Base-by-base conservation (phyloP, 495 filamentous ascomycete genomes). In the Darksidea phi region DNA sequence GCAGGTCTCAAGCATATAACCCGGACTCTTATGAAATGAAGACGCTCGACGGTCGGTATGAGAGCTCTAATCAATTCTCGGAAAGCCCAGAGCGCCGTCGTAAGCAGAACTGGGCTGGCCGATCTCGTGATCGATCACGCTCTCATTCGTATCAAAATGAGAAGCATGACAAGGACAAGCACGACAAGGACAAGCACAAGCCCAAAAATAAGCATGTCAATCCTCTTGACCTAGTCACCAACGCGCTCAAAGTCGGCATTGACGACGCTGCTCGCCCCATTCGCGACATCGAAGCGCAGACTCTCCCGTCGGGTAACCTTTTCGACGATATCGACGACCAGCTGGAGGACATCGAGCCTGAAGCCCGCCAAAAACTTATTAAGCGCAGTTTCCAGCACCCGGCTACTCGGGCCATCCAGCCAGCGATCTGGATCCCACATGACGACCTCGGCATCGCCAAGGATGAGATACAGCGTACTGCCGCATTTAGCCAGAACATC, bases 351-450 rank as follows among this genome's bases (percentile, higher is more conserved):
- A 79, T 98, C 47, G 94, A 89, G 21, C 90, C 92, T 0, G 89
- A 92, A 53, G 91, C 96, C 74, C 82, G 94, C 62, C 92, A 97
- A 68, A 81, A 84, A 63, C 80, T 97, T 36, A 89, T 96, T 8
- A 86, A 87, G 57, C 86, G 88, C 54, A 91, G 93, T 18, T 98
- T 97, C 75, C 87, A 90, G 76, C 94, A 98, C 70, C 84, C 87
- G 47, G 94, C 94, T 4, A 77, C 96, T 20, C 84, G 93, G 41
- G 89, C 95, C 11, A 86, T 89, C 53, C 79, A 91, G 28, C 94
- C 94, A 0, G 88, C 89, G 11, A 84, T 97, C 46, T 97, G 94
- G 94, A 92, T 98, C 46, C 94, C 94, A 8, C 82, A 90, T 37
- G 94, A 98, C 70, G 88, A 94, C 66, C 70, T 97, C 2, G 94